Evolutionary conservation across 257 asterid genomes (phyloP).

Genomic region (Primulina tabacum): DNA sequence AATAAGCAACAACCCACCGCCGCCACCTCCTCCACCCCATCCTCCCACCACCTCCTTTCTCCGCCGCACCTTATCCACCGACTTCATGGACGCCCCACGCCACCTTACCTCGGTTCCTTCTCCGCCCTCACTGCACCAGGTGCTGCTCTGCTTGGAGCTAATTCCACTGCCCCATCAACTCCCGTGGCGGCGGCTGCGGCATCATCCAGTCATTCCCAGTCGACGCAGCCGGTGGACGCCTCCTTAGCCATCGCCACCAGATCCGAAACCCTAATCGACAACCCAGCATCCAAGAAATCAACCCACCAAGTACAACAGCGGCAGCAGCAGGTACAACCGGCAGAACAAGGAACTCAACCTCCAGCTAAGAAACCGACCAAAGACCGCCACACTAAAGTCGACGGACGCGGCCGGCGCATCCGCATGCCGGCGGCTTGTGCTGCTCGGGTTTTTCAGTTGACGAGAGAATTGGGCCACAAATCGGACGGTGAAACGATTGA

Average conservation of each 20-base stretch:
- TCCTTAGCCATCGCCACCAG: neutral
- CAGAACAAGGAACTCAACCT: neutral
- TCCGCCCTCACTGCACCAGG: neutral
- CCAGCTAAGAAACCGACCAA: neutral
- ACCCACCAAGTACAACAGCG: neutral
- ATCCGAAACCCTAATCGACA: neutral
- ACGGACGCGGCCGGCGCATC: neutral
- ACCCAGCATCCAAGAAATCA: neutral
- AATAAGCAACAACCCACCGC: neutral
- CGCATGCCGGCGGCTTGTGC: constrained; percentile 1
- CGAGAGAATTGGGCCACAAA: neutral
- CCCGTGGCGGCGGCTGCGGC: neutral
- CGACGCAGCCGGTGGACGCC: constrained; percentile 1
- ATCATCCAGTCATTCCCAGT: neutral
- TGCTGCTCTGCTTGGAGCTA: neutral
- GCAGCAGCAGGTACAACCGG: neutral
- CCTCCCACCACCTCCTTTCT: neutral
- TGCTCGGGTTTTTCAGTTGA: constrained; percentile 1
- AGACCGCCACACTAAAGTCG: neutral
- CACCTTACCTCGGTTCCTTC: neutral
- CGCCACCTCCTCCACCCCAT: neutral
- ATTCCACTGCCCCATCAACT: neutral
- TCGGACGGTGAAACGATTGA: neutral
- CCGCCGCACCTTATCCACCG: neutral
- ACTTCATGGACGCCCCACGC: neutral